Evolutionary conservation across 192 early-diverging fungal genomes (phyloP).

Genomic region (Coemansia sp.): DNA sequence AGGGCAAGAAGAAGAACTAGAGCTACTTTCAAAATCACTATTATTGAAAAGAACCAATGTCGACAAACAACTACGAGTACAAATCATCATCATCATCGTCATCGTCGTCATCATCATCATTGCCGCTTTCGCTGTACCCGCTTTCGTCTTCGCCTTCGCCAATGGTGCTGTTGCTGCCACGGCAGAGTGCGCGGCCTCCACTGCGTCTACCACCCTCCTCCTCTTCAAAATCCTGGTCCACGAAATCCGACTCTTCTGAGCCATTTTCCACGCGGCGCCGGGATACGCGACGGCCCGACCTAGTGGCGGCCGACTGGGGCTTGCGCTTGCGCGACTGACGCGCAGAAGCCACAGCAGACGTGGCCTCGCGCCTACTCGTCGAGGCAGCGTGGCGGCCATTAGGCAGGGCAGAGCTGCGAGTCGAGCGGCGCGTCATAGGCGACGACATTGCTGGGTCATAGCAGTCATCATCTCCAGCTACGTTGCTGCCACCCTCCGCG

Average conservation of each 20-base stretch:
- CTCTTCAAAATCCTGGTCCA: not conserved
- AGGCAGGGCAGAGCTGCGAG: not conserved
- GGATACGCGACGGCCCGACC: not conserved
- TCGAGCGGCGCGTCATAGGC: constrained; percentile 3
- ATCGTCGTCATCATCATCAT: not conserved
- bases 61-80: not conserved
- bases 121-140: not conserved
- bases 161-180: not conserved
- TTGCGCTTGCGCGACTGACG: constrained; percentile 24
- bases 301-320: not conserved
- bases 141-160: constrained; percentile 6
- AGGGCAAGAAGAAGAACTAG: not conserved
- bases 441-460: not conserved
- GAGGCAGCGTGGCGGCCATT: not conserved
- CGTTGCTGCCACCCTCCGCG: not conserved
- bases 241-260: constrained; percentile 1
- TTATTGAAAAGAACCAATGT: too few relatives aligned
- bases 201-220: not conserved
- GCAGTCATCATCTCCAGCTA: not conserved
- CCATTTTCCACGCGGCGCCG: constrained; percentile 4
- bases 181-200: not conserved
- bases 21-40: not conserved
- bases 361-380: not conserved
- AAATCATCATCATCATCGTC: constrained; percentile 15
- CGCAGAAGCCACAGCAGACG: not conserved